These are phyloP conservation scores for Hypoxylon lienhwacheense DNA, from an alignment of 495 filamentous ascomycete genomes.

Conservation along the genomic window DNA sequence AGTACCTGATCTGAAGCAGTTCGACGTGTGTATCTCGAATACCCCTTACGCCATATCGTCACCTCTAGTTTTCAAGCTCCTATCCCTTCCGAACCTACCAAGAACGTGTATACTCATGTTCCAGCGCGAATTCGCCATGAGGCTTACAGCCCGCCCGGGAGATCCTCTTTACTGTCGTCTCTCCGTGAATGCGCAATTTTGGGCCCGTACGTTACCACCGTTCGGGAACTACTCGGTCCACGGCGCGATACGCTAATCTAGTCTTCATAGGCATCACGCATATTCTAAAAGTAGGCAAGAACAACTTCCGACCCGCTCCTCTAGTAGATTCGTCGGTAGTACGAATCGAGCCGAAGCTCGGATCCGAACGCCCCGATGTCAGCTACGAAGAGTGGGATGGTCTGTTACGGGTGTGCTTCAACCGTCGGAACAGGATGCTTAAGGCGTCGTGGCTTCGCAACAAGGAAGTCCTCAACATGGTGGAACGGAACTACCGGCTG, in stretches of 20 bases:
- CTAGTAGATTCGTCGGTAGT: conserved; percentile 71
- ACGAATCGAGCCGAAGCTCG: conserved; percentile 71
- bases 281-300: conserved; percentile 75
- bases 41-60: conserved; percentile 94
- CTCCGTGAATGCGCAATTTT: conserved; percentile 92
- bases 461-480: conserved; percentile 74
- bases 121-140: conserved; percentile 50
- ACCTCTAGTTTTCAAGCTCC: conserved; percentile 88
- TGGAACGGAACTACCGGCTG: conserved; percentile 83
- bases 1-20: too few species aligned
- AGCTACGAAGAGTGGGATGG: conserved; percentile 96
- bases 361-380: conserved; percentile 71
- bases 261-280: conserved; percentile 17
- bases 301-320: conserved; percentile 84
- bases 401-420: conserved; percentile 79
- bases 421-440: conserved; percentile 71
- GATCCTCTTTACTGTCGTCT: conserved; percentile 86
- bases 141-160: conserved; percentile 64
- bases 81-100: conserved; percentile 70
- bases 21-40: conserved; percentile 67
- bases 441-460: conserved; percentile 74
- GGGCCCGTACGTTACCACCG: conserved; percentile 49
- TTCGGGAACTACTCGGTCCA: not conserved
- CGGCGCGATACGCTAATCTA: not conserved
- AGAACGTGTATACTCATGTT: conserved; percentile 87